These are phyloP conservation scores for Arthroderma sp. DNA, from an alignment of 2,329 filamentous ascomycete species.

Conservation along the genomic window DNA sequence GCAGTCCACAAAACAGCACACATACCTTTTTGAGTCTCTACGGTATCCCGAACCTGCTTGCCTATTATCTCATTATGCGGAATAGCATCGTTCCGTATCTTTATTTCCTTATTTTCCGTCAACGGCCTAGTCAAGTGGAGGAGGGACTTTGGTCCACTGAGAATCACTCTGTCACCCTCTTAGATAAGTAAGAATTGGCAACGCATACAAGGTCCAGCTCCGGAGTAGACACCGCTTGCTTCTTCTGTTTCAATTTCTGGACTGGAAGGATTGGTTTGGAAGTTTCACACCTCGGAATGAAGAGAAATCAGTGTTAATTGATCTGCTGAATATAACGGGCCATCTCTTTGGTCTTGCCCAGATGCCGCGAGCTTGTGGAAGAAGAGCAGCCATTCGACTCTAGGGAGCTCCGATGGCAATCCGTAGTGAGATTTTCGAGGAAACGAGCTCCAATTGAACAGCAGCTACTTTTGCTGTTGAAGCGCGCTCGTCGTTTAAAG, in stretches of 20 bases:
- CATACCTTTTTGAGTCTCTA: constrained; percentile 40
- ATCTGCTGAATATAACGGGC: constrained; percentile 10
- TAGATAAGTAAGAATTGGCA: background rate
- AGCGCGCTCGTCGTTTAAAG: background rate
- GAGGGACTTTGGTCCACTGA: constrained; percentile 24
- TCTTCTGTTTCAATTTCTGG: too few species aligned
- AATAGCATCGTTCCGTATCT: constrained; percentile 25
- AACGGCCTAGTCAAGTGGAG: constrained; percentile 30
- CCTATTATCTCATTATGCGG: constrained; percentile 49
- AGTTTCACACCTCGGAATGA: constrained; percentile 22
- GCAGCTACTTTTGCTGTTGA: background rate
- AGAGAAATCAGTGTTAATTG: constrained; percentile 27
- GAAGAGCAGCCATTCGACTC: constrained; percentile 9
- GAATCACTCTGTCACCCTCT: constrained; percentile 33
- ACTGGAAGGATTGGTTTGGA: background rate
- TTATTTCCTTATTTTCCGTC: constrained; percentile 22
- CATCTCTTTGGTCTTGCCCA: constrained; percentile 3
- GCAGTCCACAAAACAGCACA: background rate
- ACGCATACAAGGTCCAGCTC: too few species aligned
- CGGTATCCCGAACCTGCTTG: constrained; percentile 43
- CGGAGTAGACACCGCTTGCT: too few species aligned
- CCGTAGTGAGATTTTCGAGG: background rate
- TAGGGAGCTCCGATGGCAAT: too few species aligned
- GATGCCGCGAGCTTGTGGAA: constrained; percentile 6
- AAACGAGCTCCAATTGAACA: background rate